phyloP scores from a whole-genome alignment of 768 basidiomycete species.

The Vararia minispora region DNA sequence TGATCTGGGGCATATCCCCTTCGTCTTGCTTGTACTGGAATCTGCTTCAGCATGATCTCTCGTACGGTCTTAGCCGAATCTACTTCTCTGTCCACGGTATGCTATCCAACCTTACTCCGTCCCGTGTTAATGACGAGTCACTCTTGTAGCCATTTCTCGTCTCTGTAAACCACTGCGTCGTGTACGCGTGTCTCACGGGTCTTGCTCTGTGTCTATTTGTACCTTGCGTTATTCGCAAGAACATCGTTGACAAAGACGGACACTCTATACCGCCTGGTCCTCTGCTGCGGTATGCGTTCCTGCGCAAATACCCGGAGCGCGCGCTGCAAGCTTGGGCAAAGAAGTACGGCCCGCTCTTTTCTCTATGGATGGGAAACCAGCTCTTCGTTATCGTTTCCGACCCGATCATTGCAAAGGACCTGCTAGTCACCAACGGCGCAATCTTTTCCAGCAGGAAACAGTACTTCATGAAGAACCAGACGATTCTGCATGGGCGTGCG shows the following conservation, averaged over 20 bases:
- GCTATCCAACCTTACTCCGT: no score
- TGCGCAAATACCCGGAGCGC: conserved; percentile 32
- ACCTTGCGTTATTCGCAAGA: conserved; percentile 14
- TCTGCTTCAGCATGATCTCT: no score
- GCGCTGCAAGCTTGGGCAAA: conserved; percentile 31
- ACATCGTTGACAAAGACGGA: conserved; percentile 15
- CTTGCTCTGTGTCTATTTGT: conserved; percentile 3
- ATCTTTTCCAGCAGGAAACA: conserved; percentile 36
- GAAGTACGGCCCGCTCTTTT: conserved; percentile 32
- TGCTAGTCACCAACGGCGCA: conserved; percentile 33
- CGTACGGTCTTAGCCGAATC: no score
- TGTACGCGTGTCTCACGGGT: no score
- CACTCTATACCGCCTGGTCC: conserved; percentile 18
- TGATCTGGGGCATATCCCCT: no score
- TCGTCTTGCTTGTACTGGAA: no score
- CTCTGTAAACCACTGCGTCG: no score
- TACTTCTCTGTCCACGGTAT: no score
- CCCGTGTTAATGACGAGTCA: no score
- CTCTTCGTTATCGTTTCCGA: conserved; percentile 36
- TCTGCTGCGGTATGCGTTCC: conserved; percentile 23
- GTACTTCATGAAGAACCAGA: conserved; percentile 34
- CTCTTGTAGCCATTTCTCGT: no score
- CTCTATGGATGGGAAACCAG: conserved; percentile 36
- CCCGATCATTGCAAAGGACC: conserved; percentile 30
- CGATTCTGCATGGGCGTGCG: conserved; percentile 30